These are phyloP conservation scores for Mycocalia duriaeana DNA, from an alignment of 1,284 basidiomycete genomes.

Conservation along the genomic window DNA sequence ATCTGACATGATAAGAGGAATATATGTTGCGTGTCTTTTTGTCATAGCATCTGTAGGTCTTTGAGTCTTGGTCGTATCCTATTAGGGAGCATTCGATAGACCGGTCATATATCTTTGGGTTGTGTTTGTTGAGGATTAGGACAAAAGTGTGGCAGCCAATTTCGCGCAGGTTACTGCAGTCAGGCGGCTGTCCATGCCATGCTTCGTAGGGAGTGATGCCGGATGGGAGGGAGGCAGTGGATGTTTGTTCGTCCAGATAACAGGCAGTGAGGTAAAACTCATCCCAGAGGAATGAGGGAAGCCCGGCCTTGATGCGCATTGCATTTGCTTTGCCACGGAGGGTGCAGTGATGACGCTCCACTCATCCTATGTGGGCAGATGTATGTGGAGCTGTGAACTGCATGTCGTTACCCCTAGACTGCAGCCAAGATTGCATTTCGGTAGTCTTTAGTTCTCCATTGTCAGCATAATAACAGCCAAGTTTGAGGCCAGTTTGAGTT, in stretches of 20 bases:
- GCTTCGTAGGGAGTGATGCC: slow-evolving; percentile 16
- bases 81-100: slow-evolving; percentile 29
- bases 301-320: slow-evolving; percentile 17
- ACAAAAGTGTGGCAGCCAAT: slow-evolving; percentile 25
- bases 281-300: slow-evolving; percentile 22
- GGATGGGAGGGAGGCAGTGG: neutral
- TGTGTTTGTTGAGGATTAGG: slow-evolving; percentile 20
- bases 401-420: slow-evolving; percentile 10
- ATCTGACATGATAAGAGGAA: slow-evolving; percentile 24
- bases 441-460: slow-evolving; percentile 27
- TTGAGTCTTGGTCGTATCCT: slow-evolving; percentile 26
- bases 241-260: slow-evolving; percentile 8
- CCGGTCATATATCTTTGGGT: slow-evolving; percentile 25
- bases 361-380: slow-evolving; percentile 23
- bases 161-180: slow-evolving; percentile 18
- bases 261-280: slow-evolving; percentile 21
- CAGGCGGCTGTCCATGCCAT: slow-evolving; percentile 14
- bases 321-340: slow-evolving; percentile 17
- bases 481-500: slow-evolving; percentile 14
- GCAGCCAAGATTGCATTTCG: slow-evolving; percentile 18
- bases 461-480: slow-evolving; percentile 18
- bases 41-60: slow-evolving; percentile 28
- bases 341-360: slow-evolving; percentile 23
- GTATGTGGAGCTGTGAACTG: slow-evolving; percentile 23
- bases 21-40: slow-evolving; percentile 14